phyloP scores from a whole-genome alignment of 768 basidiomycete genomes.

The Ramaria rubella region DNA sequence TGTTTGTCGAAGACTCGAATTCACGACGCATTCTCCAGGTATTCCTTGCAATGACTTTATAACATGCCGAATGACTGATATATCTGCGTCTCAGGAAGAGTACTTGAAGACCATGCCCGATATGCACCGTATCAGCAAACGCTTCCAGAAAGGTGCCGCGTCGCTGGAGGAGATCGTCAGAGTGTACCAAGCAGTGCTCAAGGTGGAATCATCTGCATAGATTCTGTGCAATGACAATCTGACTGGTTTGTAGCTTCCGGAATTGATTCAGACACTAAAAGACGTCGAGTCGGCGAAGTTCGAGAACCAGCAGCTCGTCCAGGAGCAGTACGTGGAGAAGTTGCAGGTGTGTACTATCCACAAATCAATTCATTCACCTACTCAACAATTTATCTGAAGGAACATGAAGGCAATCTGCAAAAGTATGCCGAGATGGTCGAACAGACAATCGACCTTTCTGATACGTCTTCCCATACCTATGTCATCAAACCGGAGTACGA shows the following conservation, averaged over 20 bases:
- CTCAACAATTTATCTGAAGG: slow-evolving; percentile 35
- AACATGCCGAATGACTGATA: not conserved
- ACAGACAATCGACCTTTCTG: slow-evolving; percentile 85
- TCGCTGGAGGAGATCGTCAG: slow-evolving; percentile 92
- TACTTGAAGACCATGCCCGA: slow-evolving; percentile 91
- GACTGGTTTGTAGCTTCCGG: slow-evolving; percentile 50
- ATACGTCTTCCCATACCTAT: slow-evolving; percentile 79
- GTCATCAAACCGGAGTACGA: slow-evolving; percentile 94
- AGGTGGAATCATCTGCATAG: slow-evolving; percentile 41
- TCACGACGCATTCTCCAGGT: slow-evolving; percentile 71
- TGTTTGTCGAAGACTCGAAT: slow-evolving; percentile 73
- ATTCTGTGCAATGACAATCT: not conserved
- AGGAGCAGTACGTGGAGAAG: slow-evolving; percentile 57
- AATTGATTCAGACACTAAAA: slow-evolving; percentile 61
- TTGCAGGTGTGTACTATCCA: too few relatives aligned
- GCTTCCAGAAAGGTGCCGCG: slow-evolving; percentile 79
- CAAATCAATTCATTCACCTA: slow-evolving; percentile 12
- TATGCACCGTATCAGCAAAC: slow-evolving; percentile 84
- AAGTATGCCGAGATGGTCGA: slow-evolving; percentile 95
- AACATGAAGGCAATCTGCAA: slow-evolving; percentile 51
- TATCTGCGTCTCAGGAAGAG: slow-evolving; percentile 60
- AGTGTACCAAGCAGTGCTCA: slow-evolving; percentile 87
- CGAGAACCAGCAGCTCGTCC: slow-evolving; percentile 49
- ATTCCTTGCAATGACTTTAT: slow-evolving; percentile 10
- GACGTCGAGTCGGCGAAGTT: slow-evolving; percentile 37